phyloP scores from a whole-genome alignment of 305 asterid genomes.

The Rubia peregrina region DNA sequence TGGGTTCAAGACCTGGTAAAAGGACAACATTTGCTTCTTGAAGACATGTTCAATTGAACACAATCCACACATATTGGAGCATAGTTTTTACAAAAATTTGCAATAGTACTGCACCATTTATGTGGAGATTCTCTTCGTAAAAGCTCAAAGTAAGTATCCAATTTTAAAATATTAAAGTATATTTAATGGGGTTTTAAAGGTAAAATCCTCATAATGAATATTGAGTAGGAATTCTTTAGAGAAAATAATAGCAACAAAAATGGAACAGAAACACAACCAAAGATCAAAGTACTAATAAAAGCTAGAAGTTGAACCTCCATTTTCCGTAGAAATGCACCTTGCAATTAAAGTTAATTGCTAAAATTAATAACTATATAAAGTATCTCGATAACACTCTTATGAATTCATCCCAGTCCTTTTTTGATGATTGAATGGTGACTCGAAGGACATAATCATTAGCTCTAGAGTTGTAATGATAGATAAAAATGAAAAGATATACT shows the following conservation, averaged over 20 bases:
- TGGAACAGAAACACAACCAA: constrained; percentile 14
- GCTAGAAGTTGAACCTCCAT: constrained; percentile 79
- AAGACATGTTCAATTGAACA: not conserved
- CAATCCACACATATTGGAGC: not conserved
- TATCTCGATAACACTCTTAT: too few relatives aligned
- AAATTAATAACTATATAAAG: too few relatives aligned
- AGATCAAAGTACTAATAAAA: constrained; percentile 30
- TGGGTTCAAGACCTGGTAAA: too few relatives aligned
- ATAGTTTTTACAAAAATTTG: not conserved
- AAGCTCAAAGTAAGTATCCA: not conserved
- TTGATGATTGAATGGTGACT: too few relatives aligned
- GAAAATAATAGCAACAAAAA: not conserved
- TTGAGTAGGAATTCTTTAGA: not conserved
- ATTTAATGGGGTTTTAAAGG: not conserved
- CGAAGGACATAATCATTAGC: too few relatives aligned
- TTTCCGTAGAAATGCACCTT: constrained; percentile 90
- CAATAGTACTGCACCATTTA: not conserved
- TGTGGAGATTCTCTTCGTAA: not conserved
- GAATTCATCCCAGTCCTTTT: too few relatives aligned
- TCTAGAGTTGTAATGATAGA: too few relatives aligned
- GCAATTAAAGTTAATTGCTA: too few relatives aligned
- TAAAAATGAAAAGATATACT: not conserved
- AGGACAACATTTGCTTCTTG: too few relatives aligned
- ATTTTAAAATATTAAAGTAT: not conserved
- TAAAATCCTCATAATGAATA: not conserved